These are phyloP conservation scores for Agrocybe chaxingu DNA, from an alignment of 768 basidiomycete genomes.

Conservation along the genomic window DNA sequence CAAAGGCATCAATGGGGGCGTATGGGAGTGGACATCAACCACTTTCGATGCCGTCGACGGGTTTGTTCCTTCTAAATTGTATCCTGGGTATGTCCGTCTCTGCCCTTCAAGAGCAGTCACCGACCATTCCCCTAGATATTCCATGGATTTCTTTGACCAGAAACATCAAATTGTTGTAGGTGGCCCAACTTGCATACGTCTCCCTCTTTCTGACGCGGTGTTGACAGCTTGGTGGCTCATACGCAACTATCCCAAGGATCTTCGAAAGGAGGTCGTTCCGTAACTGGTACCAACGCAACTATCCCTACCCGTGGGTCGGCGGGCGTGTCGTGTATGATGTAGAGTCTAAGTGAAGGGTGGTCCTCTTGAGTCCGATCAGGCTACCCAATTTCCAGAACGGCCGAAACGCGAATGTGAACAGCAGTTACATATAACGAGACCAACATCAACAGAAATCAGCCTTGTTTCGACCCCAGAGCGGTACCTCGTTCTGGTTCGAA, in stretches of 20 bases:
- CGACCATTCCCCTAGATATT: conserved; percentile 45
- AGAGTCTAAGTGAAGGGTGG: too few relatives aligned
- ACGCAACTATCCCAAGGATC: conserved; percentile 79
- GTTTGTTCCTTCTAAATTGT: conserved; percentile 70
- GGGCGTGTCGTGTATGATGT: conserved; percentile 56
- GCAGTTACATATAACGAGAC: background rate
- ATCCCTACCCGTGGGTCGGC: conserved; percentile 86
- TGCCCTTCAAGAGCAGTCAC: background rate
- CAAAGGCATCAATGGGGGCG: conserved; percentile 85
- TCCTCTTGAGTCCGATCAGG: too few relatives aligned
- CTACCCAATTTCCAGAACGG: background rate
- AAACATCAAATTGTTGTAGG: conserved; percentile 85
- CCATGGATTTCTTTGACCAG: conserved; percentile 88
- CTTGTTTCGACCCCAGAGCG: too few relatives aligned
- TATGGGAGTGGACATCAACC: conserved; percentile 98
- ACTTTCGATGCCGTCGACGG: conserved; percentile 68
- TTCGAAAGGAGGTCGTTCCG: conserved; percentile 72
- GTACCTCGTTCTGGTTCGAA: too few relatives aligned
- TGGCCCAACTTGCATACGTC: conserved; percentile 16
- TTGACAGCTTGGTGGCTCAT: conserved; percentile 84
- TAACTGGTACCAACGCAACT: conserved; percentile 93
- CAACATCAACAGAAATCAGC: background rate
- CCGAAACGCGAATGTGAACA: too few relatives aligned
- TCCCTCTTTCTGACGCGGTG: conserved; percentile 7
- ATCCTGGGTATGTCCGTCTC: conserved; percentile 67